Percentiles rank a stretch among this genome's conserved stretches.
Evolutionary conservation across 208 protist species (phyloP).

Genomic region (Trypanosoma lewisi): DNA sequence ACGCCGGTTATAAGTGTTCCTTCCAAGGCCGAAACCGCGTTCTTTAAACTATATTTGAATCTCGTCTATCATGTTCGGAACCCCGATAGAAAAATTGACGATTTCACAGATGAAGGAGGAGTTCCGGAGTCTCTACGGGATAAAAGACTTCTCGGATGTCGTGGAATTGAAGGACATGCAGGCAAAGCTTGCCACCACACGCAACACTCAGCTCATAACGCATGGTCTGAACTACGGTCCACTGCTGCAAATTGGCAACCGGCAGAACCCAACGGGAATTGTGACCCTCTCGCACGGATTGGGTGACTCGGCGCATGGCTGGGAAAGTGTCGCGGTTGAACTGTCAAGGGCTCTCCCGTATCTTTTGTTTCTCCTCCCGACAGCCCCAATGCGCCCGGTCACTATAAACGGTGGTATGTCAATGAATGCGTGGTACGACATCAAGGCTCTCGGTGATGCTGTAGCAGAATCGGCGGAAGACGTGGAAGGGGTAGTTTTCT

Average conservation of each 20-base stretch:
- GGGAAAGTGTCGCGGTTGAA: slow-evolving; percentile 73
- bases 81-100: slow-evolving; percentile 42
- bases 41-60: no score
- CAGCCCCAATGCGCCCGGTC: slow-evolving; percentile 72
- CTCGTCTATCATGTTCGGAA: slow-evolving; percentile 27
- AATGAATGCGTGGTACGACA: slow-evolving; percentile 94
- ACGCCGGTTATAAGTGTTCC: no score
- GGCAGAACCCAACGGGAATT: slow-evolving; percentile 56
- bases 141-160: slow-evolving; percentile 67
- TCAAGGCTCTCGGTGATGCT: slow-evolving; percentile 35
- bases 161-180: slow-evolving; percentile 68
- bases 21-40: no score
- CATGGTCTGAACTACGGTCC: slow-evolving; percentile 63
- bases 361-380: slow-evolving; percentile 91
- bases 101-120: slow-evolving; percentile 69
- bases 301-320: slow-evolving; percentile 86
- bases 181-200: slow-evolving; percentile 46
- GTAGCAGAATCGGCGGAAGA: slow-evolving; percentile 36
- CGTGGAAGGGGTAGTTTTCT: slow-evolving; percentile 41
- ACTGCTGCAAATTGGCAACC: slow-evolving; percentile 71
- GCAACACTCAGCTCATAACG: slow-evolving; percentile 47
- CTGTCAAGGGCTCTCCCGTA: slow-evolving; percentile 67
- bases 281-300: slow-evolving; percentile 92
- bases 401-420: slow-evolving; percentile 84
- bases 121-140: slow-evolving; percentile 54